Evolutionary conservation across 2,329 filamentous ascomycete species (phyloP), one percentile per base, ranked within the genome.

Genomic region (Penicillium crustosum): DNA sequence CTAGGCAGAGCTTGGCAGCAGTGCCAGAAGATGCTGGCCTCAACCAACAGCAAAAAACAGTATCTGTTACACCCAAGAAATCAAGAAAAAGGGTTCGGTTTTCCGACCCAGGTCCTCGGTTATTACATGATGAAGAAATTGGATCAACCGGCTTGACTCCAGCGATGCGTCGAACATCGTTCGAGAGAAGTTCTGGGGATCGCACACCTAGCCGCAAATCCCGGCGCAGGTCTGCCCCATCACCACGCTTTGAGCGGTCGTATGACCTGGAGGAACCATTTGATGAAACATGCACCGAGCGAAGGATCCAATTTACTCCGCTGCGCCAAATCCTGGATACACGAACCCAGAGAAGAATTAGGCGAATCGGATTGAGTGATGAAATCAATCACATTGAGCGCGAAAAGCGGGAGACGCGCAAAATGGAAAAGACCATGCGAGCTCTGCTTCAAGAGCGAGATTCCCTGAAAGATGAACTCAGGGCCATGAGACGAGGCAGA

Each of bases 91-190:
- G 70, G 61, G 75, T 78, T 36, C 77, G 79, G 27, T 79, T 80
- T 63, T 80, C 79, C 2, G 77, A 79, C 49, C 74, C 77, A 6
- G 73, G 73, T 7, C 70, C 71, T 42, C 65, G 59, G 27, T 31
- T 57, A 33, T 39, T 68, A 33, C 66, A 68, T 19, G 51, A 66
- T 33, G 49, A 53, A 45, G 55, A 55, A 6, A 36, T 55, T 36
- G 53, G 55, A 25, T 74, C 75, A 1, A 80, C 78, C 1, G 78
- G 78, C n/a, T 63, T 81, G 7, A 81, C 78, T 4, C 78, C 78
- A 19, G 69, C 73, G 5, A 69, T 81, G 57, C 63, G 68, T 25
- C 77, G 77, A 23, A 74, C 76, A 6, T 74, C 70, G 0, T 70
- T 78, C 45, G 63, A 66, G 42, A 54, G 58, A 35, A 63, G 64